phyloP scores from a whole-genome alignment of 2,329 filamentous ascomycete species.

The Thermoascus crustaceus region DNA sequence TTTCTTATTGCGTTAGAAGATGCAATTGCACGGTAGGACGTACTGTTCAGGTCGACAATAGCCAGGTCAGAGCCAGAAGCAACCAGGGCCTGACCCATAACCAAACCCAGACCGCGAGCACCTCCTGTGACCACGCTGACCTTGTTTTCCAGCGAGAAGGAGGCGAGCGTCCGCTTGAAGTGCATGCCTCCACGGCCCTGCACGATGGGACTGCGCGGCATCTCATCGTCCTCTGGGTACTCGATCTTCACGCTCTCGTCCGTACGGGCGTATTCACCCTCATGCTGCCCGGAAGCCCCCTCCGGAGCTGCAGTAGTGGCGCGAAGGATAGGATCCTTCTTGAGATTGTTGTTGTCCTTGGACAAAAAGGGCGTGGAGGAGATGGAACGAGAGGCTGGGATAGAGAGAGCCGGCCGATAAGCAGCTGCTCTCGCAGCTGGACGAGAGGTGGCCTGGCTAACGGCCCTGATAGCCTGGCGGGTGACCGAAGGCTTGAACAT shows the following conservation, averaged over 20 bases:
- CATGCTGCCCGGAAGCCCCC: constrained; percentile 34
- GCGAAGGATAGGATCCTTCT: constrained; percentile 18
- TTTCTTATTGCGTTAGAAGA: no score
- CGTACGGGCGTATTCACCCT: constrained; percentile 69
- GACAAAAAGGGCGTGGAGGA: constrained; percentile 21
- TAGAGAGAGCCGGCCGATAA: constrained; percentile 9
- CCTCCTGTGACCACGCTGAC: constrained; percentile 84
- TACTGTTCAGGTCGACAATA: constrained; percentile 89
- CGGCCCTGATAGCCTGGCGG: constrained; percentile 19
- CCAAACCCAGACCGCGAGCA: constrained; percentile 77
- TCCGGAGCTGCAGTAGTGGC: constrained; percentile 25
- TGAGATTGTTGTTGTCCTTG: constrained; percentile 16
- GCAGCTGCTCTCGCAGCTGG: constrained; percentile 13
- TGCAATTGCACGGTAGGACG: constrained; percentile 24
- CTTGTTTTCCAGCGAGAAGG: constrained; percentile 77
- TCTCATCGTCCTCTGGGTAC: constrained; percentile 65
- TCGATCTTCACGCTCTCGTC: constrained; percentile 70
- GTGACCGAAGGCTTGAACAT: constrained; percentile 24
- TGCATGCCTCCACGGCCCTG: constrained; percentile 70
- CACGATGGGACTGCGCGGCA: constrained; percentile 63
- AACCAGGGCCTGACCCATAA: constrained; percentile 88
- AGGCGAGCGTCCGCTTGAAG: constrained; percentile 74
- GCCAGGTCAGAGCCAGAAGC: constrained; percentile 82
- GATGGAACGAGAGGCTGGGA: constrained; percentile 18
- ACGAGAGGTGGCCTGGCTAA: constrained; percentile 12